These are phyloP conservation scores for Asparagopsis taxiformis DNA, from an alignment of 31 red algal genomes.

Conservation along the genomic window DNA sequence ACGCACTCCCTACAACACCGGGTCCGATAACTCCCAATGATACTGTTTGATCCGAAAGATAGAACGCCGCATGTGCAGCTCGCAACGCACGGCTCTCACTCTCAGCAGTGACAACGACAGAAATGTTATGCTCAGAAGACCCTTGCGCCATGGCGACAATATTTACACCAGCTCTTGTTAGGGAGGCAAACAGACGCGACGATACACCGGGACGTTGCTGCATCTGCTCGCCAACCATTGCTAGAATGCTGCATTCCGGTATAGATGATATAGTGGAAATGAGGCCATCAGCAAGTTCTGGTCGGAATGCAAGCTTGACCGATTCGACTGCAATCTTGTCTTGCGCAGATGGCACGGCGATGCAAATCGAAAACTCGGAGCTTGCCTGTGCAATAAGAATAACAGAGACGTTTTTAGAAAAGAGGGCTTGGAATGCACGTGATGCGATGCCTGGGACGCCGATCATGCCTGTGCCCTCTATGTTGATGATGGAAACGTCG, in stretches of 20 bases:
- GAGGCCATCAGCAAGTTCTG: slow-evolving; percentile 83
- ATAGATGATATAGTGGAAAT: slow-evolving; percentile 78
- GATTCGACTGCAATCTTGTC: slow-evolving; percentile 56
- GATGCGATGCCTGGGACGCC: slow-evolving; percentile 95
- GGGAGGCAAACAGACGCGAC: slow-evolving; percentile 76
- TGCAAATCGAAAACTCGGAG: slow-evolving; percentile 96
- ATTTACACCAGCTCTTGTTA: slow-evolving; percentile 87
- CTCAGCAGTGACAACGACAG: slow-evolving; percentile 72
- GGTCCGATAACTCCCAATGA: slow-evolving; percentile 88
- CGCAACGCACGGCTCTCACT: slow-evolving; percentile 84
- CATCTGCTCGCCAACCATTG: slow-evolving; percentile 98
- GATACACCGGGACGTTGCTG: slow-evolving; percentile 85
- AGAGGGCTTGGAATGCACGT: slow-evolving; percentile 82
- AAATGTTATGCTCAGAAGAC: slow-evolving; percentile 94
- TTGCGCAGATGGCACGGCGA: slow-evolving; percentile 72
- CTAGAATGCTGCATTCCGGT: slow-evolving; percentile 80
- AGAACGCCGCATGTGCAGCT: slow-evolving; percentile 91
- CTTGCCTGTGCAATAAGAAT: slow-evolving; percentile 96
- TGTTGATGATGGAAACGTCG: slow-evolving; percentile 90
- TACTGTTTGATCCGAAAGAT: slow-evolving; percentile 87
- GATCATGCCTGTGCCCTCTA: slow-evolving; percentile 99
- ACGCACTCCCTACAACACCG: slow-evolving; percentile 81
- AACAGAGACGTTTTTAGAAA: slow-evolving; percentile 60
- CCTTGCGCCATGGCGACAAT: slow-evolving; percentile 96
- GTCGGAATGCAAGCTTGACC: slow-evolving; percentile 66